Conservation (phyloP, 148 eudicot species). For the Camellia japonica region DNA sequence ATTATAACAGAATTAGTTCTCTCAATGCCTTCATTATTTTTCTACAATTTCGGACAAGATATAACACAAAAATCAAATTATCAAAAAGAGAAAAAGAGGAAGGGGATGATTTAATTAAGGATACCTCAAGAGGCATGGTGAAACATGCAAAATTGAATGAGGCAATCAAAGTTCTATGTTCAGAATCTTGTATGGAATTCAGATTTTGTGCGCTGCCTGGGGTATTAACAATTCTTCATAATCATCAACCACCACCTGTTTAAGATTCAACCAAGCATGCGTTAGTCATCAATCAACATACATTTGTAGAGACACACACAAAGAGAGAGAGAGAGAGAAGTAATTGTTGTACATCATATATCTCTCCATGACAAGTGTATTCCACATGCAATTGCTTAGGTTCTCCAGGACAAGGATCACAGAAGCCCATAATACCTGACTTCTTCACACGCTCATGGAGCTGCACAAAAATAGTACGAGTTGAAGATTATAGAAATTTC, state of each 20-base stretch:
- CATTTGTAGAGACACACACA: no score
- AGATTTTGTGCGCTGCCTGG: slow-evolving; percentile 53
- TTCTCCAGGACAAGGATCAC: slow-evolving; percentile 93
- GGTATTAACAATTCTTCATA: slow-evolving; percentile 61
- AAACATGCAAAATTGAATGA: slow-evolving; percentile 21
- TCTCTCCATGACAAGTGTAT: slow-evolving; percentile 53
- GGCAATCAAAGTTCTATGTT: slow-evolving; percentile 5
- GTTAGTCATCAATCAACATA: not conserved
- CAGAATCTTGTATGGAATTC: not conserved
- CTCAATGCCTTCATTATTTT: not conserved
- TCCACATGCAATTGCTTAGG: slow-evolving; percentile 64
- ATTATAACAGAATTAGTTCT: not conserved
- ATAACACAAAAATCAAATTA: not conserved
- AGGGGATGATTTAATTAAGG: slow-evolving; percentile 4
- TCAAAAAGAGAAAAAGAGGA: not conserved
- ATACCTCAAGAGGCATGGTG: not conserved
- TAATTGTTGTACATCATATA: slow-evolving; percentile 47
- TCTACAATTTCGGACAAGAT: not conserved
- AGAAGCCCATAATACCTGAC: slow-evolving; percentile 97
- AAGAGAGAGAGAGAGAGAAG: not conserved
- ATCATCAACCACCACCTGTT: slow-evolving; percentile 73
- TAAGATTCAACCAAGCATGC: not conserved
- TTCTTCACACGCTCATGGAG: slow-evolving; percentile 95
- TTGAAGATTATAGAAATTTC: slow-evolving; percentile 2
- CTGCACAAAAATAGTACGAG: slow-evolving; percentile 32